phyloP scores from a whole-genome alignment of 441 rosid species.

The Erodium trifolium region DNA sequence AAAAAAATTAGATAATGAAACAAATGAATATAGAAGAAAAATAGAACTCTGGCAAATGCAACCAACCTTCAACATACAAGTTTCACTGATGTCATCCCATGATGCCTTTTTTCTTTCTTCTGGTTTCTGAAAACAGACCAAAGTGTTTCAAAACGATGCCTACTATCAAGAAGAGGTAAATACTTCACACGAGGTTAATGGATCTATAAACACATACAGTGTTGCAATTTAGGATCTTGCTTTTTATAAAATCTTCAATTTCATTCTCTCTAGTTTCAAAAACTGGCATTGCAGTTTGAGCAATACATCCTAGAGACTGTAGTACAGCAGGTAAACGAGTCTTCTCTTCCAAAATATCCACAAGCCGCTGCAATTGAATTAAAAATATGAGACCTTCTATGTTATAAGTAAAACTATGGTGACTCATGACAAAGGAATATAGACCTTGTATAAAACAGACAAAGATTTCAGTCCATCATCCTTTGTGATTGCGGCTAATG shows the following conservation, averaged over 20 bases:
- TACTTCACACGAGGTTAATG: constrained; percentile 22
- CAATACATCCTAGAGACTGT: constrained; percentile 95
- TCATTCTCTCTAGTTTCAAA: constrained; percentile 95
- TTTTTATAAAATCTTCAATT: constrained; percentile 66
- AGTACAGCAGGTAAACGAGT: constrained; percentile 86
- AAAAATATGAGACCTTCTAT: constrained; percentile 20
- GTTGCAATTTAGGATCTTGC: constrained; percentile 55
- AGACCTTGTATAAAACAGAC: constrained; percentile 90
- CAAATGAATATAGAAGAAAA: background rate
- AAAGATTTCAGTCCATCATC: constrained; percentile 97
- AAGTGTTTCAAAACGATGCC: constrained; percentile 16
- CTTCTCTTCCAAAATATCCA: constrained; percentile 89
- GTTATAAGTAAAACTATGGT: background rate
- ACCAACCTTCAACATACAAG: constrained; percentile 86
- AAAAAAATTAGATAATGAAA: too few relatives aligned
- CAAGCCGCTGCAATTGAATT: constrained; percentile 66
- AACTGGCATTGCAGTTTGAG: constrained; percentile 95
- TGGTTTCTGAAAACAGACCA: constrained; percentile 50
- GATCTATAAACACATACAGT: constrained; percentile 44
- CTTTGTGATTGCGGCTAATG: constrained; percentile 94
- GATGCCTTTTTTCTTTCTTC: constrained; percentile 37
- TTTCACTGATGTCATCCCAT: constrained; percentile 84
- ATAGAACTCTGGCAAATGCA: background rate
- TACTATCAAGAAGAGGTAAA: constrained; percentile 15
- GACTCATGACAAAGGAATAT: constrained; percentile 1